These are phyloP conservation scores for Botrytis deweyae DNA, from an alignment of 2,329 filamentous ascomycete genomes.

Conservation along the genomic window DNA sequence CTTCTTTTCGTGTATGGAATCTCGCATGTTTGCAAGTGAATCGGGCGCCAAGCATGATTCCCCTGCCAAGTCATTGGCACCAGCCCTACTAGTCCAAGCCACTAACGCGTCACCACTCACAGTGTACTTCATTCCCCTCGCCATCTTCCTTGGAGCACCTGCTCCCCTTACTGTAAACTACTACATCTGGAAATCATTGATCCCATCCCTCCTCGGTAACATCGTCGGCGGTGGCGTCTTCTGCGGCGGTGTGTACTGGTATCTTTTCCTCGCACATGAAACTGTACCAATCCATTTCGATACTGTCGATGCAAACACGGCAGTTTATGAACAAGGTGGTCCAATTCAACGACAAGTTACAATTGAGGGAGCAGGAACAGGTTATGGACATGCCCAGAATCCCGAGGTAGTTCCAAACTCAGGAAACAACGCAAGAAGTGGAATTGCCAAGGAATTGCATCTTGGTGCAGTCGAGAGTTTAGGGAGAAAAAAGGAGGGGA, in stretches of 20 bases:
- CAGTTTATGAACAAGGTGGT: conserved; percentile 30
- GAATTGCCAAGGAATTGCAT: conserved; percentile 30
- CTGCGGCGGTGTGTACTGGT: conserved; percentile 51
- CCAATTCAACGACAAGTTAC: conserved; percentile 26
- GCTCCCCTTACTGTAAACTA: conserved; percentile 46
- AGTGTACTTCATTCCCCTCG: conserved; percentile 51
- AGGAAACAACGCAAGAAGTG: conserved; percentile 26
- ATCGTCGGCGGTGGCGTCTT: conserved; percentile 54
- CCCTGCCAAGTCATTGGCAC: conserved; percentile 15
- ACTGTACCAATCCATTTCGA: conserved; percentile 36
- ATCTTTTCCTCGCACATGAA: conserved; percentile 42
- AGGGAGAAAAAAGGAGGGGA: conserved; percentile 22
- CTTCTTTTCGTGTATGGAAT: neutral
- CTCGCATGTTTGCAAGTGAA: neutral
- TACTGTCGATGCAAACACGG: conserved; percentile 25
- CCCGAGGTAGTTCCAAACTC: conserved; percentile 23
- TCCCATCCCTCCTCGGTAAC: conserved; percentile 54
- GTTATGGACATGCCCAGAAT: conserved; percentile 18
- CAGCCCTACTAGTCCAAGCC: neutral
- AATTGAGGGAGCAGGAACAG: conserved; percentile 25
- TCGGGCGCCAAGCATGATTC: neutral
- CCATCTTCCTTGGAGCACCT: conserved; percentile 49
- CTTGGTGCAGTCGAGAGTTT: conserved; percentile 23
- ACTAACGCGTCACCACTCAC: neutral
- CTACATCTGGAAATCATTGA: conserved; percentile 58